Conservation (phyloP, 805 yeast species). For the Kurtzmaniella cleridarum region DNA sequence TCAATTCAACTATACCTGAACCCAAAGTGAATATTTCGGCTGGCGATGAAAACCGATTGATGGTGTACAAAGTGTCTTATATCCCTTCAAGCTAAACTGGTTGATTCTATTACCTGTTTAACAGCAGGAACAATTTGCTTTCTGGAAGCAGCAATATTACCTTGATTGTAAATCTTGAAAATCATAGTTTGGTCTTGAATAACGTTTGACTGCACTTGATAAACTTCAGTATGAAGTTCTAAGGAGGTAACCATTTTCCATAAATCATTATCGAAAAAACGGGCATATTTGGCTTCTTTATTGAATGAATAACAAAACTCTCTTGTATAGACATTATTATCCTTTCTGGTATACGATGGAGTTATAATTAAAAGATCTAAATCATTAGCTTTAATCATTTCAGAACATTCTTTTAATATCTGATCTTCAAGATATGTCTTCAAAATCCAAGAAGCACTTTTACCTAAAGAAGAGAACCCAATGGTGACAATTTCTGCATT, state of each 20-base stretch:
- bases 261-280: constrained; percentile 12
- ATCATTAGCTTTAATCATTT: constrained; percentile 12
- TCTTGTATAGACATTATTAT: constrained; percentile 25
- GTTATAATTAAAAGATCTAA: constrained; percentile 32
- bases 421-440: constrained; percentile 18
- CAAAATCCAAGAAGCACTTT: constrained; percentile 52
- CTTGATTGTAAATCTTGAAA: constrained; percentile 38
- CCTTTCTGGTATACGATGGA: constrained; percentile 33
- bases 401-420: constrained; percentile 16
- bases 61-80: constrained; percentile 19
- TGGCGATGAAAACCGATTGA: constrained; percentile 9
- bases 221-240: constrained; percentile 13
- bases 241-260: constrained; percentile 13
- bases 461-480: constrained; percentile 77
- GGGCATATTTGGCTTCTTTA: constrained; percentile 1
- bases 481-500: constrained; percentile 28
- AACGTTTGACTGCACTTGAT: constrained; percentile 5
- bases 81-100: constrained; percentile 8
- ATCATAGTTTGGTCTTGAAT: constrained; percentile 1
- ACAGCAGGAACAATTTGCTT: constrained; percentile 79
- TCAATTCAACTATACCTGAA: constrained; percentile 16
- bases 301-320: constrained; percentile 27
- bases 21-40: constrained; percentile 9
- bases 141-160: constrained; percentile 60
- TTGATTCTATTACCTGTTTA: constrained; percentile 24